Percentiles rank a stretch among this genome's conserved stretches.
Conservation (phyloP, 2,329 filamentous ascomycete genomes). For the Lachnellula occidentalis region DNA sequence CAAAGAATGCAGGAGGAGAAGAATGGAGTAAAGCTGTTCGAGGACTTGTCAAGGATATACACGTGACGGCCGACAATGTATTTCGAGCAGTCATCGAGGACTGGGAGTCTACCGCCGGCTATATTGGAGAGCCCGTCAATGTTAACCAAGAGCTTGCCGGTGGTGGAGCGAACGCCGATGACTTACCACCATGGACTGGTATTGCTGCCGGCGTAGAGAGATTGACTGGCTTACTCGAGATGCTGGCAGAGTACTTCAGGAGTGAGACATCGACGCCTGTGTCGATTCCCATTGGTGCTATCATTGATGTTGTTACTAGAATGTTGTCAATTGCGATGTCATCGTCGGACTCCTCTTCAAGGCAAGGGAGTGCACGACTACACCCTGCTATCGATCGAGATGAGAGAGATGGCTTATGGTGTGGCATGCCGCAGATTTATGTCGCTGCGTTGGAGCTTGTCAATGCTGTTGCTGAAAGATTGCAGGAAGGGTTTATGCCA, state of each 20-base stretch:
- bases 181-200: constrained; percentile 67
- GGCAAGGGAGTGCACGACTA: constrained; percentile 41
- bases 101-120: constrained; percentile 64
- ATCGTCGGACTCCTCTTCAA: constrained; percentile 11
- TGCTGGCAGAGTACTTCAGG: constrained; percentile 58
- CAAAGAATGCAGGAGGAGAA: constrained; percentile 69
- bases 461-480: constrained; percentile 48
- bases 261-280: constrained; percentile 61
- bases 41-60: constrained; percentile 56
- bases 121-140: constrained; percentile 38
- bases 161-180: constrained; percentile 40
- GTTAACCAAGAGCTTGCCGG: constrained; percentile 43
- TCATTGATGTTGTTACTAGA: constrained; percentile 65
- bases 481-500: constrained; percentile 53
- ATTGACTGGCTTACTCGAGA: constrained; percentile 57
- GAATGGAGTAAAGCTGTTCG: constrained; percentile 72
- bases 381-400: constrained; percentile 72
- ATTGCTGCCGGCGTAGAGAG: constrained; percentile 69
- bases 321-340: constrained; percentile 60
- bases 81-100: constrained; percentile 77
- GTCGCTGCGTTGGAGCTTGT: constrained; percentile 62
- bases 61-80: constrained; percentile 68
- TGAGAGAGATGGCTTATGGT: constrained; percentile 76
- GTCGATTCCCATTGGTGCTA: constrained; percentile 57
- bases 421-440: constrained; percentile 68